Base-by-base conservation (phyloP, 768 basidiomycete genomes). In the Pisolithus sp. region DNA sequence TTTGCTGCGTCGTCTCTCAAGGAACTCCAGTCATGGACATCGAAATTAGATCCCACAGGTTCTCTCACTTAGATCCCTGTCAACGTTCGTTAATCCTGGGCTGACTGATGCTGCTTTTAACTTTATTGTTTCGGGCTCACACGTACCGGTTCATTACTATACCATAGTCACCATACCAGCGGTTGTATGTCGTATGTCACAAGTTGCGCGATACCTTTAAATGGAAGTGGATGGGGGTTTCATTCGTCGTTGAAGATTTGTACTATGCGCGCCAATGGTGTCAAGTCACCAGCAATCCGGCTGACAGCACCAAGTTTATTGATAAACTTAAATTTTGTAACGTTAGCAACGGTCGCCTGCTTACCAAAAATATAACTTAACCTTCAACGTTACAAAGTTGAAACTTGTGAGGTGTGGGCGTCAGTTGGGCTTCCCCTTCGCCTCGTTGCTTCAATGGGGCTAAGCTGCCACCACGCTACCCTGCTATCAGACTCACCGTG, bases 1-100 rank as follows among this genome's bases (percentile, higher is more conserved):
- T 76, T 96, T 9, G 85, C 89, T 8, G 91, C 93, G 31, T 80
- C 85, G 3, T 89, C 76, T 61, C 69, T 75, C 52, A 94, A 89
- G 72, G 93, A 96, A 62, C 75, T 92, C 53, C 82, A 82, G 53
- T 79, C 83, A 63, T 96, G 93, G 93, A 85, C 80, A 60, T 73
- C 77, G 53, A 91, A 89, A 67, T 72, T 93, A 59, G 90, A 93
- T 68, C 90, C 90, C 48, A 90, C 87, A 61, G 80, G 86, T 61
- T 70, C 81, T 57, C 72, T 75, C 39, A 68, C 70, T 49, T 78
- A 71, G 67, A 56, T 21, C 21, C 43, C 10, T 41, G 31, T 42
- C 46, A 17, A 44, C 12, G 30, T 38, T 34, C 34, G 13, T 34
- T 15, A n/a, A n/a, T 34, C 34, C 13, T 34, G 34, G 34, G 34